Evolutionary conservation across 371 early-diverging fungal genomes (phyloP).

Genomic region (Mucor irregularis): DNA sequence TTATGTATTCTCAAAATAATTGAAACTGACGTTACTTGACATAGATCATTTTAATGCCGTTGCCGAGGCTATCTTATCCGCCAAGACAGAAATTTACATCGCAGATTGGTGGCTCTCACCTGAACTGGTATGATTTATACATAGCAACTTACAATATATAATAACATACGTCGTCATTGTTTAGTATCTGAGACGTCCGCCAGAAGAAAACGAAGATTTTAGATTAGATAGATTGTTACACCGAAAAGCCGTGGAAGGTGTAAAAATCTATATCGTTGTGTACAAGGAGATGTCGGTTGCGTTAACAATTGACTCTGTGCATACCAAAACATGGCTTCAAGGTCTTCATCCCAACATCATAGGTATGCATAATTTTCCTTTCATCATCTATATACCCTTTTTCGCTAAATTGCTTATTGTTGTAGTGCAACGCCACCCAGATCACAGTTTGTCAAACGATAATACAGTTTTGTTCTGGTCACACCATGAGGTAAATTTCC

Average conservation of each 20-base stretch:
- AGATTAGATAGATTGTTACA: constrained; percentile 83
- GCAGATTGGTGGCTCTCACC: constrained; percentile 93
- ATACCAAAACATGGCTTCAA: constrained; percentile 81
- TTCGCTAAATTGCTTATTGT: not conserved
- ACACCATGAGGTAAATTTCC: constrained; percentile 50
- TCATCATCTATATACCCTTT: not conserved
- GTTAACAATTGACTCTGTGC: constrained; percentile 76
- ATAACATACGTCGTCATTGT: not conserved
- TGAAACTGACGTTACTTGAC: not conserved
- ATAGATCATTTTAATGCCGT: constrained; percentile 81
- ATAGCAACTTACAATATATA: not conserved
- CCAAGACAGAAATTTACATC: constrained; percentile 82
- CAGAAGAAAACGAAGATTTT: constrained; percentile 71
- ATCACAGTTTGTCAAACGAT: constrained; percentile 63
- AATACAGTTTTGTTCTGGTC: constrained; percentile 83
- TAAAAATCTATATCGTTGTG: constrained; percentile 86
- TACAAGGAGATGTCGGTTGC: constrained; percentile 90
- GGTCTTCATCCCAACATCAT: constrained; percentile 80
- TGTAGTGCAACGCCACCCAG: constrained; percentile 83
- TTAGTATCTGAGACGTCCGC: constrained; percentile 79
- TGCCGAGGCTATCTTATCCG: constrained; percentile 77
- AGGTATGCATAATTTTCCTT: constrained; percentile 39
- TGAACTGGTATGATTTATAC: constrained; percentile 54
- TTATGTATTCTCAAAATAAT: not conserved
- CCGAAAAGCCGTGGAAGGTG: constrained; percentile 85